A percentile compares a stretch with the other conserved stretches of the same genome.
Conservation (phyloP, 768 basidiomycete species). For the Tylopilus subfusipes region DNA sequence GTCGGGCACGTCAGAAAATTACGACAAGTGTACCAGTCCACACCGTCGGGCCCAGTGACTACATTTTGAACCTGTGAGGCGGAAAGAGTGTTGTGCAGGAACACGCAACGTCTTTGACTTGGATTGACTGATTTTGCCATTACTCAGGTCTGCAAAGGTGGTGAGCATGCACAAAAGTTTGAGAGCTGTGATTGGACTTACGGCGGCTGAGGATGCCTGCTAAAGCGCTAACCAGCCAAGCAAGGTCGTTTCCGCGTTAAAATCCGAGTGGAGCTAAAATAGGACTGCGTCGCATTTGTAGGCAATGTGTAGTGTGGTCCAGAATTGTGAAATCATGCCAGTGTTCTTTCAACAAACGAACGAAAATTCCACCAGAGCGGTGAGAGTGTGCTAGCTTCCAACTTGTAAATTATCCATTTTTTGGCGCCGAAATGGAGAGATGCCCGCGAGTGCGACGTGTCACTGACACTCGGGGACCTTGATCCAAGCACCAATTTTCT, state of each 20-base stretch:
- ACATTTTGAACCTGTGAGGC: neutral
- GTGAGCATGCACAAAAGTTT: neutral
- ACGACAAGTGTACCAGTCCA: neutral
- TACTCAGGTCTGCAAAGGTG: neutral
- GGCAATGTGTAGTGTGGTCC: no score
- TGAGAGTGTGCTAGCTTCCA: no score
- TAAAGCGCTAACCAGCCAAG: neutral
- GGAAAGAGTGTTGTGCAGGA: neutral
- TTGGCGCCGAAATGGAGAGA: neutral
- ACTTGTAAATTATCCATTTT: neutral
- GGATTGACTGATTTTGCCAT: neutral
- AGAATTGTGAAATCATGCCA: no score
- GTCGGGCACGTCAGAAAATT: neutral
- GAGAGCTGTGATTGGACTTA: neutral
- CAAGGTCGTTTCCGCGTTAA: neutral
- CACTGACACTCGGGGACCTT: neutral
- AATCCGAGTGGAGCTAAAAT: neutral
- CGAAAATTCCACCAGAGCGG: no score
- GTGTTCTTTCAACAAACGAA: no score
- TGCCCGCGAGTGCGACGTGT: no score
- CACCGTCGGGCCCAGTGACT: neutral
- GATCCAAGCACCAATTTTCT: neutral
- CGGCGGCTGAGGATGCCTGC: neutral
- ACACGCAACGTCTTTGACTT: neutral
- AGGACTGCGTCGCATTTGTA: neutral